Evolutionary conservation across 768 basidiomycete species (phyloP).

Genomic region (Gautieria morchelliformis): DNA sequence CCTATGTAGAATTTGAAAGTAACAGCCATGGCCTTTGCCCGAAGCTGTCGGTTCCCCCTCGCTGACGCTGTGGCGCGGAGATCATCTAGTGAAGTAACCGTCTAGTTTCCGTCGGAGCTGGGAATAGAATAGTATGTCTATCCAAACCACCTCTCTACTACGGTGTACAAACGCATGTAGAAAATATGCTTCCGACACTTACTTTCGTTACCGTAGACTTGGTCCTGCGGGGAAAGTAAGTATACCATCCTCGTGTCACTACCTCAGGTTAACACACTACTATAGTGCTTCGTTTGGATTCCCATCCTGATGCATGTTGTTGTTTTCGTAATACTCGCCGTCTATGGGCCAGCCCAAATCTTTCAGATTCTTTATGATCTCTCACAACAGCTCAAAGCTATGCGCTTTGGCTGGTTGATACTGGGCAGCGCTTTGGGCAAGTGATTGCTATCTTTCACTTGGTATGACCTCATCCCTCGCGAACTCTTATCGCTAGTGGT

Average conservation of each 20-base stretch:
- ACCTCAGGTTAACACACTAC: constrained; percentile 5
- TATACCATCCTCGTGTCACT: constrained; percentile 7
- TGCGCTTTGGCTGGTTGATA: constrained; percentile 53
- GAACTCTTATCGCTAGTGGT: constrained; percentile 6
- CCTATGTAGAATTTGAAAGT: no score
- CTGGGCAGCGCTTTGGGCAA: constrained; percentile 44
- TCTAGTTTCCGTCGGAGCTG: neutral
- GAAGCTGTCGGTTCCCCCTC: no score
- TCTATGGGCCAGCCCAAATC: constrained; percentile 55
- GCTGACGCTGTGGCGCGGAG: no score
- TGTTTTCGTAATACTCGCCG: constrained; percentile 29
- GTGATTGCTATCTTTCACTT: constrained; percentile 29
- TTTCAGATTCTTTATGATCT: constrained; percentile 64
- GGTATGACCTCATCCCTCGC: neutral
- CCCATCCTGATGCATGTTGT: constrained; percentile 45
- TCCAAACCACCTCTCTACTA: neutral
- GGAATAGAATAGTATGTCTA: neutral
- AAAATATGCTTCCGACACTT: constrained; percentile 24
- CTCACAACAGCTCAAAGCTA: constrained; percentile 49
- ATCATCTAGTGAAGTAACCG: no score
- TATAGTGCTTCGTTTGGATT: constrained; percentile 50
- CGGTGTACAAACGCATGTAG: constrained; percentile 12
- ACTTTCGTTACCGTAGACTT: constrained; percentile 39
- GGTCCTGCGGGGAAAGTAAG: constrained; percentile 46
- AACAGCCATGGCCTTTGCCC: no score